Conservation (phyloP, 2,329 filamentous ascomycete genomes). For the Zymoseptoria brevis region DNA sequence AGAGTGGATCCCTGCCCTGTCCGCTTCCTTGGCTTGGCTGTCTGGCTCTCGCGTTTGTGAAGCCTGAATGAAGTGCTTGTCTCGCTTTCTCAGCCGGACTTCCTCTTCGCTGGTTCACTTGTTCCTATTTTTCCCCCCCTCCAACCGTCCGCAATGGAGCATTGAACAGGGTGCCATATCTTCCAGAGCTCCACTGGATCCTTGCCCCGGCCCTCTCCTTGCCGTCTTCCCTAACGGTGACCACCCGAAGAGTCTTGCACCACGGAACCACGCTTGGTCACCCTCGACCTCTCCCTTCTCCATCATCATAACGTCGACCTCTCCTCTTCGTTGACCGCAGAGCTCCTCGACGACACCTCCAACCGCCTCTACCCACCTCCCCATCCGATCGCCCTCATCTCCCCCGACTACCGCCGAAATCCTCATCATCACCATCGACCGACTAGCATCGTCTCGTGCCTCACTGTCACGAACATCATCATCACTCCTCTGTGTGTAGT, state of each 20-base stretch:
- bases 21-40: background rate
- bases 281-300: constrained; percentile 14
- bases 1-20: background rate
- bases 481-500: background rate
- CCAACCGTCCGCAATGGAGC: constrained; percentile 15
- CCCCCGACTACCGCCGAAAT: constrained; percentile 1
- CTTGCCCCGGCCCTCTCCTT: constrained; percentile 15
- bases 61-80: background rate
- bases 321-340: constrained; percentile 38
- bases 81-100: background rate
- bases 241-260: constrained; percentile 18
- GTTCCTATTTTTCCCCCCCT: constrained; percentile 5
- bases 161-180: constrained; percentile 16
- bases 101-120: background rate
- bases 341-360: constrained; percentile 26
- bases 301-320: constrained; percentile 24
- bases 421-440: constrained; percentile 1
- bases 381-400: constrained; percentile 5
- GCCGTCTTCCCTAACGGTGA: constrained; percentile 15
- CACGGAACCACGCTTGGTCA: constrained; percentile 19
- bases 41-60: constrained; percentile 2
- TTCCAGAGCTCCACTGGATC: constrained; percentile 13
- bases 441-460: constrained; percentile 11
- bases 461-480: background rate
- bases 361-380: constrained; percentile 3